phyloP scores from a whole-genome alignment of 306 rosid species.

The Trifolium dubium region DNA sequence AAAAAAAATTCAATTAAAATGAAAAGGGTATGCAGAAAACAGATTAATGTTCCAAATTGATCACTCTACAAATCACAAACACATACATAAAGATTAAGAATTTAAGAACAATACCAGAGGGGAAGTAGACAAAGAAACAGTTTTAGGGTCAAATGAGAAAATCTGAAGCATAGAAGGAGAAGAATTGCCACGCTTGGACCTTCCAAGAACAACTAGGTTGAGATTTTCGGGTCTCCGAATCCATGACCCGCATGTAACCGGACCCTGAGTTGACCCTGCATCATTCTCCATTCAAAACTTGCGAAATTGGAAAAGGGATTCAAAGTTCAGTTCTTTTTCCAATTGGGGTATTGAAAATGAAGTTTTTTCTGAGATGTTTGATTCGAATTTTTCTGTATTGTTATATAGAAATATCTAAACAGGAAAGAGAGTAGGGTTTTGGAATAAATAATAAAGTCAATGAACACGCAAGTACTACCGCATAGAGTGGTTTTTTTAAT shows the following conservation, averaged over 20 bases:
- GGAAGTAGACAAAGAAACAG: slow-evolving; percentile 64
- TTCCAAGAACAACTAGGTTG: slow-evolving; percentile 63
- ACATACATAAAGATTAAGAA: background rate
- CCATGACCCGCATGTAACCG: slow-evolving; percentile 86
- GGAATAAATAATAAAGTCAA: background rate
- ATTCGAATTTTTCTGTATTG: slow-evolving; percentile 14
- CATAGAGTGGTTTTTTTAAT: slow-evolving; percentile 8
- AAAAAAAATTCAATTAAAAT: background rate
- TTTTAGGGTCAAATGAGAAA: slow-evolving; percentile 75
- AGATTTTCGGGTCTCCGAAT: slow-evolving; percentile 86
- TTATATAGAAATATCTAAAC: background rate
- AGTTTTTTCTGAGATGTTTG: background rate
- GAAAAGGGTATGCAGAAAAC: slow-evolving; percentile 20
- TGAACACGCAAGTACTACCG: slow-evolving; percentile 8
- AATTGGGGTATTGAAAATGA: slow-evolving; percentile 26
- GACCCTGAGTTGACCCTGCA: slow-evolving; percentile 68
- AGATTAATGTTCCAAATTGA: background rate
- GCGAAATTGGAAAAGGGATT: slow-evolving; percentile 20
- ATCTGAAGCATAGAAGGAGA: slow-evolving; percentile 70
- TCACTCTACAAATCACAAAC: background rate
- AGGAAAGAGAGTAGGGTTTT: background rate
- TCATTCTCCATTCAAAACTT: slow-evolving; percentile 55
- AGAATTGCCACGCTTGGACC: slow-evolving; percentile 60
- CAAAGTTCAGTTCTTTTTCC: slow-evolving; percentile 38
- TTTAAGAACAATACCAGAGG: slow-evolving; percentile 65